Conservation (phyloP, 305 asterid genomes). For the Solanum hybrid region DNA sequence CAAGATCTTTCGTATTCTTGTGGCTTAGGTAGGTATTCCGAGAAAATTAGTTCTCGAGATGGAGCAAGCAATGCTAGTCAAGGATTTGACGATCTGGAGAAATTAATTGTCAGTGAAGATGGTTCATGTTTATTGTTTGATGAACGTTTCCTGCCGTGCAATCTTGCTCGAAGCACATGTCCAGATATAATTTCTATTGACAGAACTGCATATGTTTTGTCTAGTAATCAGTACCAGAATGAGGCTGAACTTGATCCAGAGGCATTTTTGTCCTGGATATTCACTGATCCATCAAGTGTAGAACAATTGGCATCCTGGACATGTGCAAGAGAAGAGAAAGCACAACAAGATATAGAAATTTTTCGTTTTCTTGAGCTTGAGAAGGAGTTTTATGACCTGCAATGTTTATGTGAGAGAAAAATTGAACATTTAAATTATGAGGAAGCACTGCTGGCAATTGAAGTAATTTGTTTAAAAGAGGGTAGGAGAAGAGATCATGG, state of each 20-base stretch:
- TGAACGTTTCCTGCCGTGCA: slow-evolving; percentile 51
- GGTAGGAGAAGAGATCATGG: slow-evolving; percentile 66
- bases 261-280: slow-evolving; percentile 84
- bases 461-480: slow-evolving; percentile 77
- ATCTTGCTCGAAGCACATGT: slow-evolving; percentile 21
- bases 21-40: slow-evolving; percentile 57
- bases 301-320: slow-evolving; percentile 67
- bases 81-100: slow-evolving; percentile 45
- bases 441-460: slow-evolving; percentile 81
- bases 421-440: slow-evolving; percentile 69
- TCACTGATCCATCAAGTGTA: slow-evolving; percentile 59
- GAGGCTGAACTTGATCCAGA: slow-evolving; percentile 54
- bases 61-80: slow-evolving; percentile 28
- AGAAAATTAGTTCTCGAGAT: slow-evolving; percentile 37
- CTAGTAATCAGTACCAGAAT: slow-evolving; percentile 32
- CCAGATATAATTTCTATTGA: slow-evolving; percentile 22
- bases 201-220: slow-evolving; percentile 24
- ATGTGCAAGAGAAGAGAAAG: slow-evolving; percentile 53
- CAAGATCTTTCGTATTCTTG: slow-evolving; percentile 76
- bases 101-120: slow-evolving; percentile 51
- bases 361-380: slow-evolving; percentile 76
- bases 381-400: slow-evolving; percentile 74
- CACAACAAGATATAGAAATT: slow-evolving; percentile 56
- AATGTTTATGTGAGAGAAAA: slow-evolving; percentile 81
- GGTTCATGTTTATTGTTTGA: slow-evolving; percentile 56